Evolutionary conservation across 2,329 filamentous ascomycete genomes (phyloP), one percentile per base, ranked within the genome.

Genomic region (Monilinia fructigena): DNA sequence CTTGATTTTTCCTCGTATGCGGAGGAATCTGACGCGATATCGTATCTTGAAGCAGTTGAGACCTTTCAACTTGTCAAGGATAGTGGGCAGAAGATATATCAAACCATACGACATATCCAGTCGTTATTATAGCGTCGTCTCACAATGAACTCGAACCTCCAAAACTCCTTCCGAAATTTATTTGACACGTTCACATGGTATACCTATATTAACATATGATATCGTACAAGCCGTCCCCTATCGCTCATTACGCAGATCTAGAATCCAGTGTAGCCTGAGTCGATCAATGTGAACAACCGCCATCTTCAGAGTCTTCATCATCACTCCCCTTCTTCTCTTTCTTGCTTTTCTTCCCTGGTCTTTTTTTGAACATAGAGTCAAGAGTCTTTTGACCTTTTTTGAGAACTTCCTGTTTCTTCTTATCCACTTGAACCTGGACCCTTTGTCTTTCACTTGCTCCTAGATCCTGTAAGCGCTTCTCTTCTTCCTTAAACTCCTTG

Each of bases 381-480:
- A 78, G 75, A 69, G 74, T 77, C 47, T 74, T 75, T 63, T 75
- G 85, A 23, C 82, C 77, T 79, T 92, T 94, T 75, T 88, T 88
- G 70, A 95, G 89, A 18, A 91, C 90, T 79, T 95, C 48, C 63
- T 75, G 85, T 35, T 82, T 77, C 79, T 92, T 94, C 75, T 88
- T 88, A 70, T 95, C 89, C 14, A 91, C 90, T 79, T 95, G 91
- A 47, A 87, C 89, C 77, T 90, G 87, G 62, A 94, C 84, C 76
- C 90, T 91, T 69, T 85, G 83, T 63, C 95, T 82, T 79, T 97
- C 92, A 12, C 80, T 80, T 23, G 81, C 82, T 0, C 95, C 95
- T 74, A 85, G 81, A 48, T 84, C 86, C 67, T 89, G 83, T 71
- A 98, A 77, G 60, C 86, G 82, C 66, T 78, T 77, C 70, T 92